phyloP scores from a whole-genome alignment of 306 rosid genomes.

The Cucurbita ficifolia region DNA sequence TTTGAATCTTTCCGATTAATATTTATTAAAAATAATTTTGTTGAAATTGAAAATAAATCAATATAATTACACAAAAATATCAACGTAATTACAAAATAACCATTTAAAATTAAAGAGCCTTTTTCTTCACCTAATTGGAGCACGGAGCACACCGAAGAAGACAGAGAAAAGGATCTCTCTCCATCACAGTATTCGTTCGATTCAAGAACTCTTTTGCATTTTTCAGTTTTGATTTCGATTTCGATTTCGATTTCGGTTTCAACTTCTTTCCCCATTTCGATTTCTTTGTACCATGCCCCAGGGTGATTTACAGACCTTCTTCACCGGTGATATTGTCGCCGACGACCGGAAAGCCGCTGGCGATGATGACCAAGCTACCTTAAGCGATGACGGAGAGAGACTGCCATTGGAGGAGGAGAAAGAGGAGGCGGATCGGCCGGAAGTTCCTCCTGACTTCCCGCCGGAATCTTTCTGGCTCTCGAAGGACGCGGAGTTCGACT shows the following conservation, averaged over 20 bases:
- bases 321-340: slow-evolving; percentile 27
- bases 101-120: not conserved
- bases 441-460: slow-evolving; percentile 37
- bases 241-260: not conserved
- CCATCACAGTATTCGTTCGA: not conserved
- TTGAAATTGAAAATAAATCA: not conserved
- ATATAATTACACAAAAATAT: not conserved
- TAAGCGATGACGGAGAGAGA: slow-evolving; percentile 16
- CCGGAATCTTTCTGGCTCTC: slow-evolving; percentile 90
- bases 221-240: not conserved
- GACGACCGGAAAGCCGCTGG: slow-evolving; percentile 32
- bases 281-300: not conserved
- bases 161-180: not conserved
- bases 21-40: not conserved
- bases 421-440: slow-evolving; percentile 17
- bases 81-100: not conserved
- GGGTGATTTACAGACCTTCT: not conserved
- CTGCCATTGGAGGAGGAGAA: not conserved
- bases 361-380: slow-evolving; percentile 29
- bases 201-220: not conserved
- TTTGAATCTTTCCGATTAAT: not conserved
- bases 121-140: not conserved
- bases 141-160: slow-evolving; percentile 7
- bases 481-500: slow-evolving; percentile 67
- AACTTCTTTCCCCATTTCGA: not conserved